phyloP scores from a whole-genome alignment of 768 basidiomycete genomes.

The Rhodosporidiobolus odoratus region DNA sequence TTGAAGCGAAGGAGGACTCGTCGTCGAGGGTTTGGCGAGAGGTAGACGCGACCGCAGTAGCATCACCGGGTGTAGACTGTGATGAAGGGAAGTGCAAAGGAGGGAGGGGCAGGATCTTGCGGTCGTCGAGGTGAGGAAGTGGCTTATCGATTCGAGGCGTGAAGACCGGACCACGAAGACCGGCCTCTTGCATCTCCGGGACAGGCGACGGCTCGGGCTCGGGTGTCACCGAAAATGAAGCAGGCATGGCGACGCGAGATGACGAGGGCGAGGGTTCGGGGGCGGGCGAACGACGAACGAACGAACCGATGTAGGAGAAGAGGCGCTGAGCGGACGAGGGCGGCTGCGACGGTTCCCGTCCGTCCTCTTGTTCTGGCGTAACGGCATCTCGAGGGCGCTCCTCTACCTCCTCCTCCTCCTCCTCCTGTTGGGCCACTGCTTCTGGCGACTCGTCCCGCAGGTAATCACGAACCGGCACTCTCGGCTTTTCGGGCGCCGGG shows the following conservation, averaged over 20 bases:
- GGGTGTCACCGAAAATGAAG: neutral
- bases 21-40: neutral
- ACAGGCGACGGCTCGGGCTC: neutral
- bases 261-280: slow-evolving; percentile 13
- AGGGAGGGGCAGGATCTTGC: slow-evolving; percentile 23
- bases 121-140: slow-evolving; percentile 9
- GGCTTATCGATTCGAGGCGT: slow-evolving; percentile 9
- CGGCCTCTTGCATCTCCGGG: slow-evolving; percentile 17
- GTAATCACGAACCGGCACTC: slow-evolving; percentile 13
- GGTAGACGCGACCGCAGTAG: neutral
- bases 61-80: no score
- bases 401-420: neutral
- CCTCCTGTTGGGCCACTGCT: neutral
- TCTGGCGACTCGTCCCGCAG: neutral
- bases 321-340: slow-evolving; percentile 13
- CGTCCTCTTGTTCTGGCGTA: slow-evolving; percentile 1
- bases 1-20: neutral
- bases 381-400: neutral
- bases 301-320: slow-evolving; percentile 31
- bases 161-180: neutral
- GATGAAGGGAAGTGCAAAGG: neutral
- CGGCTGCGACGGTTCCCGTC: neutral
- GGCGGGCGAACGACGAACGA: slow-evolving; percentile 24
- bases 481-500: slow-evolving; percentile 24
- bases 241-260: neutral